These are phyloP conservation scores for Gossypium arboreum DNA, from an alignment of 345 rosid species.

Conservation along the genomic window DNA sequence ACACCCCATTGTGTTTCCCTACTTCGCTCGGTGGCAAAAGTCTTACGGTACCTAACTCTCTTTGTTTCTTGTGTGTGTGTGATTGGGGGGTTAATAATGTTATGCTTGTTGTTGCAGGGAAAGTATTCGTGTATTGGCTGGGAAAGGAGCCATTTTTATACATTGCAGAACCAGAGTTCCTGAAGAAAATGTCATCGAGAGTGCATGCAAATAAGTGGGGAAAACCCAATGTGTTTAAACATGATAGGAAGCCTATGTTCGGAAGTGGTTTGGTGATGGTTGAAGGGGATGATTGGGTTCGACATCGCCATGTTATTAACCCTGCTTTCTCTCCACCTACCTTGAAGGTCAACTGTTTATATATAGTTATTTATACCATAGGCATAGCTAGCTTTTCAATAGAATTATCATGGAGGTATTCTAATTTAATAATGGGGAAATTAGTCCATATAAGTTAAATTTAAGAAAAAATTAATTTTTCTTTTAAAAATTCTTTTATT, in stretches of 20 bases:
- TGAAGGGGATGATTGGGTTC: conserved; percentile 91
- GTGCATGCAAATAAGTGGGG: conserved; percentile 93
- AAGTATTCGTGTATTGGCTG: conserved; percentile 85
- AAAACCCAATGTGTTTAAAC: conserved; percentile 73
- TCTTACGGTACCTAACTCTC: conserved; percentile 41
- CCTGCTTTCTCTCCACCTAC: conserved; percentile 84
- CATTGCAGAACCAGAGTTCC: conserved; percentile 86
- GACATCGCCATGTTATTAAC: conserved; percentile 79
- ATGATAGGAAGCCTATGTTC: conserved; percentile 89
- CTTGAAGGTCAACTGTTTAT: conserved; percentile 40
- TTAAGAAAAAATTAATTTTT: no score
- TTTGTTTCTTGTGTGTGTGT: background rate
- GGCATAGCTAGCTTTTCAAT: no score
- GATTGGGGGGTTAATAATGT: background rate
- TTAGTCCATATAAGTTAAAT: no score
- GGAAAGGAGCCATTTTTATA: conserved; percentile 92
- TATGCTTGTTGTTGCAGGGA: conserved; percentile 41
- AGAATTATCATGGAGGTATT: no score
- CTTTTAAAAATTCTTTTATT: no score
- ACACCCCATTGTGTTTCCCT: conserved; percentile 74
- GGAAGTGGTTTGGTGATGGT: conserved; percentile 81
- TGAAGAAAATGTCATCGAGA: conserved; percentile 63
- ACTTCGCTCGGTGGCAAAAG: conserved; percentile 77
- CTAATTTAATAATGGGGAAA: no score
- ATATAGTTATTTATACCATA: no score